phyloP scores from a whole-genome alignment of 129 eudicot genomes.

The Chrysanthemum lavandulifolium region DNA sequence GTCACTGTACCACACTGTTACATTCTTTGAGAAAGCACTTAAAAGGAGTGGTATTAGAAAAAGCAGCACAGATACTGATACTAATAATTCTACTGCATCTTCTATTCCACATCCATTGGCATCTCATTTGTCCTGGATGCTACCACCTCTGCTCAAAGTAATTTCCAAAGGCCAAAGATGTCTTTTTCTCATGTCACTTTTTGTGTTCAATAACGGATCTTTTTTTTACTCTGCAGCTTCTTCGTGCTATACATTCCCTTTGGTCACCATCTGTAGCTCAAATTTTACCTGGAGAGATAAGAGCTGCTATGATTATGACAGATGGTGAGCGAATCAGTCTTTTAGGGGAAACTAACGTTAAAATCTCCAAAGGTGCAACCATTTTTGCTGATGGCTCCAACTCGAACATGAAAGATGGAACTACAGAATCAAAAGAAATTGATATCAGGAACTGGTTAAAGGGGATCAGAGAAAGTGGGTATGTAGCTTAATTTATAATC shows the following conservation, averaged over 20 bases:
- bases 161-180: conserved; percentile 18
- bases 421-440: conserved; percentile 67
- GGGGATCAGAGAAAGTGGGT: conserved; percentile 99
- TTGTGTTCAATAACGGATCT: conserved; percentile 7
- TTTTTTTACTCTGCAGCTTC: conserved; percentile 52
- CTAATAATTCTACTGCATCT: conserved; percentile 35
- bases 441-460: conserved; percentile 91
- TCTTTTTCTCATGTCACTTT: conserved; percentile 8
- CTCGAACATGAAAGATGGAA: conserved; percentile 56
- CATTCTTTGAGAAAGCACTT: conserved; percentile 98
- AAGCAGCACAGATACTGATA: conserved; percentile 40
- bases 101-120: conserved; percentile 78
- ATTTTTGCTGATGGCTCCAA: conserved; percentile 50
- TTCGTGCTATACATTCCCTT: conserved; percentile 90
- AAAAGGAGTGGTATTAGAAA: conserved; percentile 77
- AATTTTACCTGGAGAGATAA: conserved; percentile 83
- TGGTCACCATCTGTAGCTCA: conserved; percentile 87
- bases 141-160: conserved; percentile 97
- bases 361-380: conserved; percentile 56
- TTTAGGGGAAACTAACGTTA: conserved; percentile 73
- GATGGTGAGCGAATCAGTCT: conserved; percentile 77
- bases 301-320: conserved; percentile 79
- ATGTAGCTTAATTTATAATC: conserved; percentile 29
- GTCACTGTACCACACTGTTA: conserved; percentile 90
- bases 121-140: conserved; percentile 93